Percentiles rank a stretch among this genome's conserved stretches.
phyloP scores from a whole-genome alignment of 257 asterid species.

The Rehmannia glutinosa region DNA sequence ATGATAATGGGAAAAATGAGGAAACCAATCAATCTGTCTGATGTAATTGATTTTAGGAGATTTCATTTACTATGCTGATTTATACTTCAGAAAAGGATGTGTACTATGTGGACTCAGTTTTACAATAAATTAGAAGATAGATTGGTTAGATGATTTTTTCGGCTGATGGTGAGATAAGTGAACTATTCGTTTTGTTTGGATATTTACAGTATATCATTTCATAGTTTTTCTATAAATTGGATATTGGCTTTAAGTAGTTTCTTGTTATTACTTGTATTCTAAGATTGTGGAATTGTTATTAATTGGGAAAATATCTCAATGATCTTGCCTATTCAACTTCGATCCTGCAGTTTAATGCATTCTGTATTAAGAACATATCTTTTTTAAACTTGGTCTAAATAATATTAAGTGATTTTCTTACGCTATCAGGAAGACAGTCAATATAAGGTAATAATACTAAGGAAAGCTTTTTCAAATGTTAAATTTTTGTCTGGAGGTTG shows the following conservation, averaged over 20 bases:
- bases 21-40: not conserved
- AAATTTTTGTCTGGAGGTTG: not conserved
- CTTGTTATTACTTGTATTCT: not conserved
- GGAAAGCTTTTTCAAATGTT: not conserved
- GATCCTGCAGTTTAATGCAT: not conserved
- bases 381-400: not conserved
- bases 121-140: not conserved
- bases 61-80: no score
- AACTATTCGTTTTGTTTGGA: not conserved
- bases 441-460: not conserved
- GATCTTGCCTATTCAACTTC: not conserved
- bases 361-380: not conserved
- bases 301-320: not conserved
- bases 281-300: not conserved
- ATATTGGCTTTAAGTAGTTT: not conserved
- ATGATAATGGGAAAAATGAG: not conserved
- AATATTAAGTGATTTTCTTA: no score
- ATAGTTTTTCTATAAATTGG: not conserved
- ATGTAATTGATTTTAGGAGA: not conserved
- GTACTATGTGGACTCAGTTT: not conserved
- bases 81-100: not conserved
- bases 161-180: conserved; percentile 7
- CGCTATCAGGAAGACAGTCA: not conserved
- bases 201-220: not conserved
- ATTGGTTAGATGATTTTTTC: not conserved